These are phyloP conservation scores for Rhodotorula paludigena DNA, from an alignment of 768 basidiomycete genomes.

Conservation along the genomic window DNA sequence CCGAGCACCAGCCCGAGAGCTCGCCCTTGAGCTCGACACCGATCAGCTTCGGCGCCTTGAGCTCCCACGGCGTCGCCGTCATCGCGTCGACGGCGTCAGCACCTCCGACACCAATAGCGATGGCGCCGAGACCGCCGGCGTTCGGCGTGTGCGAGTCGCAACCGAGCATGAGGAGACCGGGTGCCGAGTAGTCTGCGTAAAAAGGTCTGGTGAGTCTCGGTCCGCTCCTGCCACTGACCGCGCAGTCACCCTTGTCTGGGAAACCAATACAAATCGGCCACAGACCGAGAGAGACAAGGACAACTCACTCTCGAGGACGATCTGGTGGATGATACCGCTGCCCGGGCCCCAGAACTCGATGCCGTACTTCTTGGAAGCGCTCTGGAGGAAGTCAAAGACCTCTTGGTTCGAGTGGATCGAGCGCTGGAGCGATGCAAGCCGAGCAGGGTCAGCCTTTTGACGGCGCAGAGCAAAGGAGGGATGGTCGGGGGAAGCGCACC, in stretches of 20 bases:
- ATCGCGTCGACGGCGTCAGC: constrained; percentile 97
- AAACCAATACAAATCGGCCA: no score
- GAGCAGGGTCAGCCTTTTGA: neutral
- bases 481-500: constrained; percentile 51
- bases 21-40: constrained; percentile 84
- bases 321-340: constrained; percentile 81
- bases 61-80: constrained; percentile 96
- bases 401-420: constrained; percentile 87
- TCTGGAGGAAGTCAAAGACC: constrained; percentile 91
- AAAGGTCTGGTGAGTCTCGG: neutral
- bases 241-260: no score
- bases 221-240: neutral
- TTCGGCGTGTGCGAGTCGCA: constrained; percentile 96
- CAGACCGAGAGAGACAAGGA: constrained; percentile 58
- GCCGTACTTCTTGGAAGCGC: constrained; percentile 52
- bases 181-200: constrained; percentile 51
- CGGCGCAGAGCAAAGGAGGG: neutral
- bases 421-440: constrained; percentile 51
- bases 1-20: constrained; percentile 83
- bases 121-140: constrained; percentile 89
- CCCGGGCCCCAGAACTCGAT: constrained; percentile 99
- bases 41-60: constrained; percentile 58
- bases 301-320: constrained; percentile 67
- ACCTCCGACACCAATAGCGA: constrained; percentile 98
- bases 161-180: constrained; percentile 50